Evolutionary conservation across 2,329 filamentous ascomycete species (phyloP), one percentile per base, ranked within the genome.

Genomic region (Aciculosporium take): DNA sequence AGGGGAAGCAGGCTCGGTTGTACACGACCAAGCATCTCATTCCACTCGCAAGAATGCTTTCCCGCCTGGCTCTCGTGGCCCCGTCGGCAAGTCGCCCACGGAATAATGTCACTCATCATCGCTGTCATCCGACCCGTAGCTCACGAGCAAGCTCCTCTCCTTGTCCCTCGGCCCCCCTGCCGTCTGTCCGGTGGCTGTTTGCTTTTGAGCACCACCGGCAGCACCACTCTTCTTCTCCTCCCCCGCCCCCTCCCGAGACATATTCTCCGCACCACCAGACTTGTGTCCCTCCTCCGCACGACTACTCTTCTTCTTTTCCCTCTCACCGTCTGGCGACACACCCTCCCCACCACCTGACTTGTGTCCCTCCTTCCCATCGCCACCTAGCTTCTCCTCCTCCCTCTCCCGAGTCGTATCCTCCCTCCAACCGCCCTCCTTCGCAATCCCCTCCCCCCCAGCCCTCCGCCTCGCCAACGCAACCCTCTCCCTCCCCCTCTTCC

Each of bases 71-170:
- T n/a, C n/a, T n/a, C n/a, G n/a, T n/a, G n/a, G n/a, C n/a, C n/a
- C n/a, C n/a, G n/a, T n/a, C n/a, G n/a, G n/a, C n/a, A n/a, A n/a
- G n/a, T n/a, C n/a, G n/a, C n/a, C n/a, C n/a, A n/a, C n/a, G n/a
- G n/a, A n/a, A n/a, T n/a, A n/a, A n/a, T n/a, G n/a, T 30, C 48
- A 53, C 54, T 71, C 67, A 33, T 70, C 68, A 15, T 66, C 52
- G 29, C 50, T 50, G 27, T 57, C 63, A 35, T 75, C 73, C 1
- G 73, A 78, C 5, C 67, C 73, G 47, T 78, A 79, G 43, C 63
- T 66, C 10, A 76, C 73, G 30, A 78, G 52, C 35, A 66, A 29
- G 6, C 45, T 35, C 48, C 52, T 53, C 49, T 52, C 52, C 44
- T 49, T 45, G 7, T 17, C 4, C n/a, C n/a, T 5, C 37, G 5